Evolutionary conservation across 345 rosid species (phyloP).

Genomic region (Xanthoceras sorbifolium): DNA sequence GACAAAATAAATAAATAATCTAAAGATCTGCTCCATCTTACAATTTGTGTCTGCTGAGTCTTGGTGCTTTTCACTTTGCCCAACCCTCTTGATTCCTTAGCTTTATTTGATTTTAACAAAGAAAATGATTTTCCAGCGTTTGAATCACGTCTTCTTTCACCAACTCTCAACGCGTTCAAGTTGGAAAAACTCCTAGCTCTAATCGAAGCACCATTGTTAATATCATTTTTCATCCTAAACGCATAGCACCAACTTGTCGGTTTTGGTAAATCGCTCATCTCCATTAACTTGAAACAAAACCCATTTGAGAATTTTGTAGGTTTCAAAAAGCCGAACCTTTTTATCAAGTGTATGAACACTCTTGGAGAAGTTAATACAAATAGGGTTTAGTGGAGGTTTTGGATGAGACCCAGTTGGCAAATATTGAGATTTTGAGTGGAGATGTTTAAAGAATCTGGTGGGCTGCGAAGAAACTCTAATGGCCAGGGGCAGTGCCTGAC

Average conservation of each 20-base stretch:
- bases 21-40: no score
- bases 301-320: constrained; percentile 18
- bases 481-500: constrained; percentile 59
- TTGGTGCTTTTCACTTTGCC: constrained; percentile 10
- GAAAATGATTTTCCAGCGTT: constrained; percentile 43
- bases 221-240: constrained; percentile 33
- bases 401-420: constrained; percentile 27
- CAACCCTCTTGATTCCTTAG: constrained; percentile 23
- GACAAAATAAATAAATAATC: no score
- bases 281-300: constrained; percentile 29
- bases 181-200: constrained; percentile 36
- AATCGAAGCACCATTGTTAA: constrained; percentile 18
- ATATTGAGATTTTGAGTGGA: constrained; percentile 39
- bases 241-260: constrained; percentile 28
- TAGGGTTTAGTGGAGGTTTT: constrained; percentile 47
- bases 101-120: constrained; percentile 44
- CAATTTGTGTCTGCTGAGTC: constrained; percentile 33
- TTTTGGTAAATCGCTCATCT: constrained; percentile 30
- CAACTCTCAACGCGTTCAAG: constrained; percentile 33
- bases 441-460: constrained; percentile 33
- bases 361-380: constrained; percentile 20
- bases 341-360: constrained; percentile 15
- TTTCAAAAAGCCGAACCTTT: constrained; percentile 16
- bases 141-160: constrained; percentile 33
- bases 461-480: constrained; percentile 58